phyloP scores from a whole-genome alignment of 106 monocot species.

The Allium fistulosum region DNA sequence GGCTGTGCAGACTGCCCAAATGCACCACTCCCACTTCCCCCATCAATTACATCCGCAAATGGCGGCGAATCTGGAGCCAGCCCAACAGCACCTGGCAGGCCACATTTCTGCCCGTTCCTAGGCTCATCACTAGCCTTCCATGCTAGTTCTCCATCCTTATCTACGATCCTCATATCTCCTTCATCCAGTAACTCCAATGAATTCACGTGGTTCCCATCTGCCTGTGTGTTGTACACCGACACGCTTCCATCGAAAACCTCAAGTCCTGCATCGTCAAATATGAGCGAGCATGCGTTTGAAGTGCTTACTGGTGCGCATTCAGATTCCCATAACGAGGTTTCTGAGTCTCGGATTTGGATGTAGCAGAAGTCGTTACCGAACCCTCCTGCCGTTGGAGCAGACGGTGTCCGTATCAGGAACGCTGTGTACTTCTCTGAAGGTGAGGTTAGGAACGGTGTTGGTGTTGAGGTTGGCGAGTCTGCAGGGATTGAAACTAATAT shows the following conservation, averaged over 20 bases:
- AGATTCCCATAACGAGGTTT: conserved; percentile 58
- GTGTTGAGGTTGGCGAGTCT: conserved; percentile 7
- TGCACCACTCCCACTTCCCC: conserved; percentile 4
- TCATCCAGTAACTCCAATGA: conserved; percentile 57
- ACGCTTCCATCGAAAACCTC: conserved; percentile 66
- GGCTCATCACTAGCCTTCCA: conserved; percentile 80
- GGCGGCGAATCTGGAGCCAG: conserved; percentile 40
- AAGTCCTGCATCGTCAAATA: conserved; percentile 49
- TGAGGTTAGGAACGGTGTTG: conserved; percentile 49
- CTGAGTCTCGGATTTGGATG: conserved; percentile 40
- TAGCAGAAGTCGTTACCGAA: conserved; percentile 81
- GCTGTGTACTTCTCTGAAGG: conserved; percentile 56
- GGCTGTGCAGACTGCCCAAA: conserved; percentile 15
- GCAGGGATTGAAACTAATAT: conserved; percentile 47
- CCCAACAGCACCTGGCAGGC: conserved; percentile 32
- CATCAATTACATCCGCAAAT: conserved; percentile 29
- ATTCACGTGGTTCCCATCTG: conserved; percentile 25
- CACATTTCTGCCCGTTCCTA: conserved; percentile 36
- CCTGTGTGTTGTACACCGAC: conserved; percentile 48
- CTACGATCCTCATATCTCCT: conserved; percentile 75
- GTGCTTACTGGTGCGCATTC: conserved; percentile 56
- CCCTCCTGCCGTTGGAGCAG: conserved; percentile 55
- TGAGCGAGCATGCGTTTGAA: conserved; percentile 48
- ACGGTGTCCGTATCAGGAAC: conserved; percentile 31
- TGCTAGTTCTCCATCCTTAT: conserved; percentile 46